Conservation (phyloP, 2,329 filamentous ascomycete genomes). For the Anisogramma anomala region DNA sequence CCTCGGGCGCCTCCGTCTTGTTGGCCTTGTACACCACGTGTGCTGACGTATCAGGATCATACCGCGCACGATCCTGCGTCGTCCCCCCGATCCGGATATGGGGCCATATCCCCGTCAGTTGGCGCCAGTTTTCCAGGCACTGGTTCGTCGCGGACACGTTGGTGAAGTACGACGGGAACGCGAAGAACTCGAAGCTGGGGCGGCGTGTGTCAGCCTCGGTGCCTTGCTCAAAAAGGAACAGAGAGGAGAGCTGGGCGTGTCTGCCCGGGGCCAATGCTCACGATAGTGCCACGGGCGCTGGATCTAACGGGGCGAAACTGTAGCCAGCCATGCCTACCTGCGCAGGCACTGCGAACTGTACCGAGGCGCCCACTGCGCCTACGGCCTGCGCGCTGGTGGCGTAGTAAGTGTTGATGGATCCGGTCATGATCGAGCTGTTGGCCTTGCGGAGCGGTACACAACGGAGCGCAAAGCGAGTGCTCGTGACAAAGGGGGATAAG, state of each 20-base stretch:
- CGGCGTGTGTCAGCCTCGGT: neutral
- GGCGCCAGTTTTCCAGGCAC: slow-evolving; percentile 40
- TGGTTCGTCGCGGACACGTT: slow-evolving; percentile 38
- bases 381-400: slow-evolving; percentile 3
- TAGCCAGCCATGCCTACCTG: slow-evolving; percentile 4
- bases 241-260: neutral
- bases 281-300: slow-evolving; percentile 13
- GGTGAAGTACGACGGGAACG: slow-evolving; percentile 42
- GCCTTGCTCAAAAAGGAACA: neutral
- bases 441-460: neutral
- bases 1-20: slow-evolving; percentile 34
- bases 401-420: neutral
- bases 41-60: slow-evolving; percentile 31
- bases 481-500: too few species aligned
- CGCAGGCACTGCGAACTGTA: slow-evolving; percentile 10
- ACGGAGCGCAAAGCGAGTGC: too few species aligned
- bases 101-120: slow-evolving; percentile 38
- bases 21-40: slow-evolving; percentile 38
- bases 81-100: slow-evolving; percentile 48
- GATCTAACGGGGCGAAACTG: slow-evolving; percentile 8
- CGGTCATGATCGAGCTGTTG: too few species aligned
- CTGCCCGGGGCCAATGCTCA: slow-evolving; percentile 1
- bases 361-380: slow-evolving; percentile 3
- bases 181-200: slow-evolving; percentile 43
- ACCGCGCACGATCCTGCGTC: slow-evolving; percentile 44